Percentiles rank a stretch among this genome's conserved stretches.
Evolutionary conservation across 2,329 filamentous ascomycete genomes (phyloP).

Genomic region (Arthrobotrys conoides): DNA sequence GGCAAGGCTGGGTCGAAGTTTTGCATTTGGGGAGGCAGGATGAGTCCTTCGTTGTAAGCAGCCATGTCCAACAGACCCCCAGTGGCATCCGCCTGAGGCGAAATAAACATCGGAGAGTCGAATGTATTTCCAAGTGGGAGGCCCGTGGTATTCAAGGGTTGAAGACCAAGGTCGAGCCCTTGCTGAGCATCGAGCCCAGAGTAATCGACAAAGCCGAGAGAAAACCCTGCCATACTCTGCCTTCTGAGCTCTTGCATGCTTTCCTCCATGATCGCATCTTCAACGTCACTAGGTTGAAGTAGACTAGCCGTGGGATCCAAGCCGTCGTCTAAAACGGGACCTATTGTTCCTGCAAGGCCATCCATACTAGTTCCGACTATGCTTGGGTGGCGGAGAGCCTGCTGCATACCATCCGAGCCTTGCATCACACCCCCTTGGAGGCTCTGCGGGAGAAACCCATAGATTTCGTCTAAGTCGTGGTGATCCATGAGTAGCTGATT

Average conservation of each 20-base stretch:
- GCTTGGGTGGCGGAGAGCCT: slow-evolving; percentile 33
- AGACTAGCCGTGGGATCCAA: slow-evolving; percentile 43
- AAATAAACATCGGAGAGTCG: slow-evolving; percentile 55
- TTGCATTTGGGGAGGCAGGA: slow-evolving; percentile 42
- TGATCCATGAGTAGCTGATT: slow-evolving; percentile 32
- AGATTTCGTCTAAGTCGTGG: slow-evolving; percentile 43
- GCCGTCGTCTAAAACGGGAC: slow-evolving; percentile 32
- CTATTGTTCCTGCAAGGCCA: slow-evolving; percentile 37
- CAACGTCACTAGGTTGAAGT: slow-evolving; percentile 30
- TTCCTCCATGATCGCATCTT: slow-evolving; percentile 56
- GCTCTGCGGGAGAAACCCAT: slow-evolving; percentile 33
- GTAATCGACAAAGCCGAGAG: slow-evolving; percentile 41
- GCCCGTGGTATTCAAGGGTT: slow-evolving; percentile 37
- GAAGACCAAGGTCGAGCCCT: slow-evolving; percentile 39
- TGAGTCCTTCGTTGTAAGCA: slow-evolving; percentile 45
- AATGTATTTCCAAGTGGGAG: slow-evolving; percentile 43
- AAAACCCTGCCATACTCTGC: slow-evolving; percentile 55
- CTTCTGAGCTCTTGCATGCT: slow-evolving; percentile 54
- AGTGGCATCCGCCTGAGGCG: slow-evolving; percentile 30
- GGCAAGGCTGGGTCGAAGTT: slow-evolving; percentile 44
- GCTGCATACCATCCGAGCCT: slow-evolving; percentile 43
- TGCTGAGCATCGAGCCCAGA: slow-evolving; percentile 36
- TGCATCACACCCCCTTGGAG: slow-evolving; percentile 25
- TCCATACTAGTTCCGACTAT: slow-evolving; percentile 55
- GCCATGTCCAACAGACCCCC: slow-evolving; percentile 42